Percentiles rank a stretch among this genome's conserved stretches.
Conservation (phyloP, 1,284 basidiomycete genomes). For the Microstroma glucosiphilum region DNA sequence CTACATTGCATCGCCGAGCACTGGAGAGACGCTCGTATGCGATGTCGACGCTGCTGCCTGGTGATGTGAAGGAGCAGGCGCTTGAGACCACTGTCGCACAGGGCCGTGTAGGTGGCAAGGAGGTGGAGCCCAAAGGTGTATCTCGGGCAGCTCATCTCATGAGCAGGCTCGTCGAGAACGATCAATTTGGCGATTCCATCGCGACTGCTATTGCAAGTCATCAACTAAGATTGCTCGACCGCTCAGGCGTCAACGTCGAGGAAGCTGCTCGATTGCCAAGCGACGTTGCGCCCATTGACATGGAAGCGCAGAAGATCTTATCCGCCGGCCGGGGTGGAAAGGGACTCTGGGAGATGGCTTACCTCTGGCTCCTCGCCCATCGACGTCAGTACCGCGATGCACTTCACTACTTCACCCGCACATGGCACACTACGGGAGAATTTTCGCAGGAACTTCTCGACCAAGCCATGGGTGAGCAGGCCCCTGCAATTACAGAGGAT, state of each 20-base stretch:
- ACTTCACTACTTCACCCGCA: not conserved
- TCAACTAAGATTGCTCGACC: no score
- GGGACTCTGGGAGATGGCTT: constrained; percentile 5
- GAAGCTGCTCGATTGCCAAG: no score
- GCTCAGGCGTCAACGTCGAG: no score
- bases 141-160: not conserved
- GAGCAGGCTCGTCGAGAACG: not conserved
- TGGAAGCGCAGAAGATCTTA: no score
- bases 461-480: not conserved
- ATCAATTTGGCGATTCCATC: not conserved
- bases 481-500: not conserved
- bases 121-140: not conserved
- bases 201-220: not conserved
- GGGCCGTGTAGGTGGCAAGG: no score
- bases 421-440: not conserved
- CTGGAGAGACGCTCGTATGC: no score
- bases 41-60: no score
- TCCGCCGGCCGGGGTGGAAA: not conserved
- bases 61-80: no score
- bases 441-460: not conserved
- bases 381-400: not conserved
- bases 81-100: no score
- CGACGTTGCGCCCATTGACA: no score
- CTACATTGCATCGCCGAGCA: no score
- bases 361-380: not conserved